Conservation (phyloP, 306 rosid genomes). For the Cucumis cinereus region DNA sequence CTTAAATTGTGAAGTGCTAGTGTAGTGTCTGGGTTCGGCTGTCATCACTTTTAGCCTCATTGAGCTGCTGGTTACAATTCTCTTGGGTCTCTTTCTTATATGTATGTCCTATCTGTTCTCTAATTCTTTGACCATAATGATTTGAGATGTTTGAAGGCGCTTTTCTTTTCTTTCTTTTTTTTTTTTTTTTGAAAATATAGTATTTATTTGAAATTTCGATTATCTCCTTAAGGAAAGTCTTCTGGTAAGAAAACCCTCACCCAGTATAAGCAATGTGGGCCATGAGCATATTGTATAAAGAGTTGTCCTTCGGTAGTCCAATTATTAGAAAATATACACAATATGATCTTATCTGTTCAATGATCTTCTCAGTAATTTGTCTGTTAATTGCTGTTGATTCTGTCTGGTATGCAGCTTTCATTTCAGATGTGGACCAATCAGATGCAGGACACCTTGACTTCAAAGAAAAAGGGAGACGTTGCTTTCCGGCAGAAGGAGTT, state of each 20-base stretch:
- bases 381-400: constrained; percentile 3
- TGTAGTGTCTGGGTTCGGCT: not conserved
- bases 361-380: not conserved
- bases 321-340: not conserved
- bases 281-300: not conserved
- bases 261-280: not conserved
- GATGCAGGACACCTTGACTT: constrained; percentile 84
- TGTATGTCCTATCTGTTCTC: not conserved
- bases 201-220: not conserved
- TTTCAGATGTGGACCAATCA: constrained; percentile 99
- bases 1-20: not conserved
- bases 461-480: constrained; percentile 82
- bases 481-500: constrained; percentile 77
- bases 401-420: constrained; percentile 50
- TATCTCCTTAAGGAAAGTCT: not conserved
- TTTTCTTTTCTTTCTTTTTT: too few species aligned
- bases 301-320: not conserved
- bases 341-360: not conserved
- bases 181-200: too few species aligned
- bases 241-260: not conserved
- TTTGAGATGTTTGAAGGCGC: too few species aligned
- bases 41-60: not conserved
- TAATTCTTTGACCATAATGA: not conserved
- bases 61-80: not conserved
- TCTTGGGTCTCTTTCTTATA: not conserved